Percentiles rank a stretch among this genome's conserved stretches.
These are phyloP conservation scores for Flaveria linearis DNA, from an alignment of 129 eudicot species.

Conservation along the genomic window DNA sequence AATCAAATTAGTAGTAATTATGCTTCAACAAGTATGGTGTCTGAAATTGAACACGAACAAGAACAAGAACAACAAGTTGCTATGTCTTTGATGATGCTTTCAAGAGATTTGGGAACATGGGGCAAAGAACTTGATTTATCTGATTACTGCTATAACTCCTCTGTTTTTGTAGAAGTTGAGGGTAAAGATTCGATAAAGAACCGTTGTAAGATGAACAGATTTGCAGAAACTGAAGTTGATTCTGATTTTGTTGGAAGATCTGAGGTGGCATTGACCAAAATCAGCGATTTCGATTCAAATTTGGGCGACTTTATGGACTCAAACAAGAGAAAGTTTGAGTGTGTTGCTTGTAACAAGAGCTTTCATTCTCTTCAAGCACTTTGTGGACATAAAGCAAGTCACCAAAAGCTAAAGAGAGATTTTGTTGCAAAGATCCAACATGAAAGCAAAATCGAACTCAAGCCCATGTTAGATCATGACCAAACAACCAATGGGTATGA, in stretches of 20 bases:
- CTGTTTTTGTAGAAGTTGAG: conserved; percentile 36
- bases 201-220: conserved; percentile 18
- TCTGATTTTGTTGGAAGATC: conserved; percentile 39
- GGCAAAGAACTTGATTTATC: conserved; percentile 43
- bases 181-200: conserved; percentile 28
- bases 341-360: conserved; percentile 68
- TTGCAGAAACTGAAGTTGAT: conserved; percentile 26
- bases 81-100: conserved; percentile 82
- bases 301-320: conserved; percentile 25
- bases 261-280: conserved; percentile 36
- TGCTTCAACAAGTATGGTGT: conserved; percentile 52
- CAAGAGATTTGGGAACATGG: conserved; percentile 58
- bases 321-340: conserved; percentile 53
- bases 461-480: conserved; percentile 28
- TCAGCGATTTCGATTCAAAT: conserved; percentile 21
- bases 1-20: conserved; percentile 43
- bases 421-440: conserved; percentile 39
- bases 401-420: conserved; percentile 66
- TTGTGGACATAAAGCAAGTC: conserved; percentile 96
- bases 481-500: conserved; percentile 29
- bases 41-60: conserved; percentile 67
- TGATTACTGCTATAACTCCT: conserved; percentile 39
- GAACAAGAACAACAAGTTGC: conserved; percentile 84
- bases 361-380: conserved; percentile 86
- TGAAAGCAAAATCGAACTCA: conserved; percentile 35